phyloP scores from a whole-genome alignment of 305 asterid species.

The Fraxinus platypoda region DNA sequence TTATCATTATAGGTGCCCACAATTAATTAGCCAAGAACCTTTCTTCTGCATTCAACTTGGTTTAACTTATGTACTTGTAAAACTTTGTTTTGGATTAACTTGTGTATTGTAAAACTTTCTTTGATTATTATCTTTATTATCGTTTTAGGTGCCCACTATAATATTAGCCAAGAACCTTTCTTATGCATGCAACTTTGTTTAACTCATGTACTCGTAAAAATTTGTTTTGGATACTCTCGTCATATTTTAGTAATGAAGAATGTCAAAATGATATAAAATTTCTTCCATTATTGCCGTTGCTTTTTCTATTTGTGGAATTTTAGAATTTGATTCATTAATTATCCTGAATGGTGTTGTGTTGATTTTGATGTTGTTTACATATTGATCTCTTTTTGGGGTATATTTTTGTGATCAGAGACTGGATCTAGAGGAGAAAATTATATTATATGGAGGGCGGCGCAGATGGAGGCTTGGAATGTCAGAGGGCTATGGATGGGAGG shows the following conservation, averaged over 20 bases:
- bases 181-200: too few relatives aligned
- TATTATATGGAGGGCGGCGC: conserved; percentile 58
- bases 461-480: conserved; percentile 77
- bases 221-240: not conserved
- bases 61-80: conserved; percentile 24
- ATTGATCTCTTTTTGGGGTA: conserved; percentile 9
- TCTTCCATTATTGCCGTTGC: not conserved
- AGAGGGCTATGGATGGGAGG: conserved; percentile 80
- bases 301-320: not conserved
- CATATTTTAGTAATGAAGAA: not conserved
- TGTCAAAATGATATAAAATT: conserved; percentile 3
- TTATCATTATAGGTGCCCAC: not conserved
- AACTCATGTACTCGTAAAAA: too few relatives aligned
- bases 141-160: too few relatives aligned
- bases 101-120: too few relatives aligned
- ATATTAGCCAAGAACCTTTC: too few relatives aligned
- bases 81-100: not conserved
- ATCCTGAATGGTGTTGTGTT: not conserved
- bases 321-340: not conserved
- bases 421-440: conserved; percentile 75
- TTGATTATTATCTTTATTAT: too few relatives aligned
- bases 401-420: conserved; percentile 52
- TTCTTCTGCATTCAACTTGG: conserved; percentile 13
- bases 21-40: not conserved
- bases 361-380: not conserved